Percentiles rank a stretch among this genome's conserved stretches.
phyloP scores from a whole-genome alignment of 2,329 filamentous ascomycete genomes.

The Fusarium guadeloupense region DNA sequence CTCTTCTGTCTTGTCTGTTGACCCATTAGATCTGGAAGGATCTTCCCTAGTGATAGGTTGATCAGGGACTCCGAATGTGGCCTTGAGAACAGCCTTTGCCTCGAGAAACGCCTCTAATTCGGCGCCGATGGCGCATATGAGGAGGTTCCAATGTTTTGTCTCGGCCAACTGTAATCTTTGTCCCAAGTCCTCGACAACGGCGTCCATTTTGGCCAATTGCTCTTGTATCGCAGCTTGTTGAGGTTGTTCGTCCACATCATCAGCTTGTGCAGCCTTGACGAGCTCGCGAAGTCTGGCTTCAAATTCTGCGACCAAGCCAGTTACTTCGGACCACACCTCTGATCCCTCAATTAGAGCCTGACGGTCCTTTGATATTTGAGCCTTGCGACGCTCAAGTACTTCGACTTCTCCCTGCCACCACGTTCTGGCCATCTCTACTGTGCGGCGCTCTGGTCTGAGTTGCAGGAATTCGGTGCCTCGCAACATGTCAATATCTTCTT shows the following conservation, averaged over 20 bases:
- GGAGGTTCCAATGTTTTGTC: slow-evolving; percentile 73
- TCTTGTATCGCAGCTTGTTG: slow-evolving; percentile 53
- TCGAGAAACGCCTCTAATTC: slow-evolving; percentile 74
- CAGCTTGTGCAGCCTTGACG: slow-evolving; percentile 53
- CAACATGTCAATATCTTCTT: slow-evolving; percentile 41
- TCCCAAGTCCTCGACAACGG: slow-evolving; percentile 65
- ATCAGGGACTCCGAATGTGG: slow-evolving; percentile 24
- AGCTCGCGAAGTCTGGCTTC: slow-evolving; percentile 69
- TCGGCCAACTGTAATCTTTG: slow-evolving; percentile 65
- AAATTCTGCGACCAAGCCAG: slow-evolving; percentile 68
- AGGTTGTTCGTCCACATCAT: slow-evolving; percentile 46
- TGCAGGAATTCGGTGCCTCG: slow-evolving; percentile 65
- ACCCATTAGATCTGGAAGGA: not conserved
- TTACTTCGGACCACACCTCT: slow-evolving; percentile 70
- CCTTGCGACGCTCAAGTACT: slow-evolving; percentile 63
- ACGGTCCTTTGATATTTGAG: slow-evolving; percentile 68
- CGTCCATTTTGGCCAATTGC: slow-evolving; percentile 66
- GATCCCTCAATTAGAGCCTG: slow-evolving; percentile 74
- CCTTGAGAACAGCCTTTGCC: slow-evolving; percentile 64
- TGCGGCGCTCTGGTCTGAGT: slow-evolving; percentile 71
- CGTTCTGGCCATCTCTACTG: slow-evolving; percentile 73
- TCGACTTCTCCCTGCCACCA: slow-evolving; percentile 74
- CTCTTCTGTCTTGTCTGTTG: not conserved
- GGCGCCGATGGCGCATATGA: slow-evolving; percentile 79
- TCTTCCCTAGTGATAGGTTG: slow-evolving; percentile 9